phyloP scores from a whole-genome alignment of 768 basidiomycete genomes.

The Hortiboletus campestris region DNA sequence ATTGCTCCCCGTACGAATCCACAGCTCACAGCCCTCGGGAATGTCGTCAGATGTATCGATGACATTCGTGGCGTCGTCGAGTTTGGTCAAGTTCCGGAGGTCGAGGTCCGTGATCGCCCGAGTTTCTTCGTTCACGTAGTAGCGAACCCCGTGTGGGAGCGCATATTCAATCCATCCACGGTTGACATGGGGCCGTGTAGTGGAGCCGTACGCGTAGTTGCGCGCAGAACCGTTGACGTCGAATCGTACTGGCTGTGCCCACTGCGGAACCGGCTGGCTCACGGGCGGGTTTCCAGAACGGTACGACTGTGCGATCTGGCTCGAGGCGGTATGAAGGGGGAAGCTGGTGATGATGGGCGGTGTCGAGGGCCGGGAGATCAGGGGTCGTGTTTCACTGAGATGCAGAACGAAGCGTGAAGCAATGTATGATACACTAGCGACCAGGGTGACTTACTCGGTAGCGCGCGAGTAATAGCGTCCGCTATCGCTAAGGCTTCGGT shows the following conservation, averaged over 20 bases:
- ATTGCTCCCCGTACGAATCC: conserved; percentile 49
- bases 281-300: conserved; percentile 18
- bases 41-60: conserved; percentile 30
- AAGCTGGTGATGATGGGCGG: conserved; percentile 28
- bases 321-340: conserved; percentile 16
- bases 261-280: conserved; percentile 29
- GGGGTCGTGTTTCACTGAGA: conserved; percentile 52
- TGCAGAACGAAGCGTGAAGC: background rate
- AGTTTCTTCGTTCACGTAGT: conserved; percentile 64
- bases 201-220: conserved; percentile 27
- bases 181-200: conserved; percentile 17
- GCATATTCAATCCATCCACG: conserved; percentile 76
- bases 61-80: conserved; percentile 41
- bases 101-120: conserved; percentile 72
- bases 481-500: conserved; percentile 15
- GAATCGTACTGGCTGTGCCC: conserved; percentile 25
- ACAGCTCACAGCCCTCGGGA: conserved; percentile 55
- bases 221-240: conserved; percentile 32
- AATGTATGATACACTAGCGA: no score
- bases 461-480: conserved; percentile 9
- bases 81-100: conserved; percentile 49
- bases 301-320: conserved; percentile 26
- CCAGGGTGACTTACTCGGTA: conserved; percentile 25
- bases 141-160: conserved; percentile 70
- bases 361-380: conserved; percentile 41